A percentile compares a stretch with the other conserved stretches of the same genome.
These are phyloP conservation scores for Nothopassalora personata DNA, from an alignment of 2,329 filamentous ascomycete genomes.

Conservation along the genomic window DNA sequence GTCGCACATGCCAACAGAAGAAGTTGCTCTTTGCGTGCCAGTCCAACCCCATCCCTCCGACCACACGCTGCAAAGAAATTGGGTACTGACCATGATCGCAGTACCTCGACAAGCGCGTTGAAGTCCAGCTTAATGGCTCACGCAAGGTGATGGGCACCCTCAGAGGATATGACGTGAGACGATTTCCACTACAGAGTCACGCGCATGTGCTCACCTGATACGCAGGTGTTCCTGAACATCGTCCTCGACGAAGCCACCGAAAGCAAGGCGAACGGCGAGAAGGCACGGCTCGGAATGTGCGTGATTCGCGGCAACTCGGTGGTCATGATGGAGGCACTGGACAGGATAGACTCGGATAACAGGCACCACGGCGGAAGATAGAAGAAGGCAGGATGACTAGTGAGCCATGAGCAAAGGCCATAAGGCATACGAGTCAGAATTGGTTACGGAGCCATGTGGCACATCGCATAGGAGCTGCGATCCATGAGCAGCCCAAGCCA, in stretches of 20 bases:
- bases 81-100: slow-evolving; percentile 36
- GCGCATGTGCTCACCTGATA: background rate
- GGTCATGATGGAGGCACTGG: slow-evolving; percentile 77
- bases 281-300: slow-evolving; percentile 66
- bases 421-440: background rate
- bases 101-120: slow-evolving; percentile 99
- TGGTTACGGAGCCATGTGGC: background rate
- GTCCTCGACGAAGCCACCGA: slow-evolving; percentile 95
- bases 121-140: slow-evolving; percentile 95
- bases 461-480: background rate
- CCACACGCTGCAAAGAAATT: background rate
- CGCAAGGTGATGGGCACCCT: slow-evolving; percentile 94
- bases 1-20: slow-evolving; percentile 13
- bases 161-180: slow-evolving; percentile 86
- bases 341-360: slow-evolving; percentile 34
- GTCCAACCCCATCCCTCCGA: background rate
- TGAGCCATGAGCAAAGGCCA: no score
- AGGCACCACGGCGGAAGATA: slow-evolving; percentile 18
- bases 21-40: background rate
- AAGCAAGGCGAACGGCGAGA: slow-evolving; percentile 87
- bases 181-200: background rate
- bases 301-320: slow-evolving; percentile 97
- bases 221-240: slow-evolving; percentile 92
- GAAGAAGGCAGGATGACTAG: background rate
- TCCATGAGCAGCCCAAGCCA: background rate